Evolutionary conservation across 768 basidiomycete species (phyloP), one percentile per base, ranked within the genome.

Genomic region (Gymnopilus junonius): DNA sequence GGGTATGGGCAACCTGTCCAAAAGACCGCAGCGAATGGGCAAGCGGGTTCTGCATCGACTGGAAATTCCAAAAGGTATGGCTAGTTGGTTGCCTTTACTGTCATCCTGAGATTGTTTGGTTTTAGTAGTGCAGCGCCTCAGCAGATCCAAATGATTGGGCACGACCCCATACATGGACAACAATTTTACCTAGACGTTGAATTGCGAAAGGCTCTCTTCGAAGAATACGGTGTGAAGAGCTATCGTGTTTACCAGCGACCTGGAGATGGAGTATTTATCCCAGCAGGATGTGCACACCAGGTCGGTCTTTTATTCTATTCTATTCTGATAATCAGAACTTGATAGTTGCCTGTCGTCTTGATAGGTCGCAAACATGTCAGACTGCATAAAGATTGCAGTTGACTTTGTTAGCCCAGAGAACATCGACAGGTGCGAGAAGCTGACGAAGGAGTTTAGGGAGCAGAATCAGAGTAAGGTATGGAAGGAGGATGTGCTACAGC

Each of bases 381-480:
- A 97, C 75, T 96, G 93, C 70, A 89, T 98, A 79, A 98, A 98
- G 78, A 93, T 97, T 55, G 95, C 96, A 29, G 84, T 91, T 69
- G 96, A 98, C 76, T 98, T 95, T 75, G 94, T 97, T 66, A 93
- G 91, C 81, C 91, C 95, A 43, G 93, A 97, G 79, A 97, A 97
- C 73, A 89, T 98, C 39, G 80, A 78, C 51, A 86, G 94, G 34
- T 98, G 96, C 75, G 93, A 93, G 75, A 82, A 83, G 73, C 82
- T 98, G 59, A 95, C 93, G 63, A 81, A 83, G 67, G 95, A 98
- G 77, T 97, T 97, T 77, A 84, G 95, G 62, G 87, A 89, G 72
- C 93, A 96, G 77, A 97, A 97, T 71, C 88, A 90, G 73, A 85
- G 85, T 55, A 88, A 88, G 81, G 89, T 85, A 43, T 98, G 96